Evolutionary conservation across 306 rosid genomes (phyloP).

Genomic region (Arachis stenosperma): DNA sequence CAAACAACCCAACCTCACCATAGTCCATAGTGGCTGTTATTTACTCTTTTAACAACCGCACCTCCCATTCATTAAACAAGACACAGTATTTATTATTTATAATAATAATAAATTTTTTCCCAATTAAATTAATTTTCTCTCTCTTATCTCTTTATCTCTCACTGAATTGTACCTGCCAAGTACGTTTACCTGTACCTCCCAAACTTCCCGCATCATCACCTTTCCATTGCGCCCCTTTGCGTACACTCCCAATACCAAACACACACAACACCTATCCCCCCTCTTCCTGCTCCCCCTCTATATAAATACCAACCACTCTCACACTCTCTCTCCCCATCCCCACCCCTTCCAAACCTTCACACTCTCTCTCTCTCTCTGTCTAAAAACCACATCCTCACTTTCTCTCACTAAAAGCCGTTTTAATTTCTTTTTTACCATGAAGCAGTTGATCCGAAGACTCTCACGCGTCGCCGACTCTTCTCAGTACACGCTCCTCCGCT

Average conservation of each 20-base stretch:
- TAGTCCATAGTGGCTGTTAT: too few species aligned
- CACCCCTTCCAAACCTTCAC: neutral
- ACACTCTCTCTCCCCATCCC: neutral
- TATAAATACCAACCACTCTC: neutral
- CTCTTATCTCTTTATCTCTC: neutral
- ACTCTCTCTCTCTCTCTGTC: neutral
- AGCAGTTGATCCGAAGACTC: slow-evolving; percentile 76
- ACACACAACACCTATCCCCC: neutral
- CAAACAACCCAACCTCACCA: too few species aligned
- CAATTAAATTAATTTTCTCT: neutral
- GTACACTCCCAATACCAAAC: slow-evolving; percentile 26
- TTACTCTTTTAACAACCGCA: neutral
- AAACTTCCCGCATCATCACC: slow-evolving; percentile 64
- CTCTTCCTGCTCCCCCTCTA: slow-evolving; percentile 38
- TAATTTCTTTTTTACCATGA: slow-evolving; percentile 44
- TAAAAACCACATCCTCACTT: neutral
- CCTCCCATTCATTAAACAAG: neutral
- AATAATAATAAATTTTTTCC: neutral
- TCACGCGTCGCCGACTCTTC: slow-evolving; percentile 95
- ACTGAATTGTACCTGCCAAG: slow-evolving; percentile 82
- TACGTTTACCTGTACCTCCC: slow-evolving; percentile 97
- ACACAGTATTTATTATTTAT: neutral
- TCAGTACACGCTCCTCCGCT: slow-evolving; percentile 69
- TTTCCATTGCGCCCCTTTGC: slow-evolving; percentile 69
- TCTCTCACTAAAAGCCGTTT: neutral